Percentiles rank a stretch among this genome's conserved stretches.
phyloP scores from a whole-genome alignment of 805 yeast species.

The Saturnispora dispora region DNA sequence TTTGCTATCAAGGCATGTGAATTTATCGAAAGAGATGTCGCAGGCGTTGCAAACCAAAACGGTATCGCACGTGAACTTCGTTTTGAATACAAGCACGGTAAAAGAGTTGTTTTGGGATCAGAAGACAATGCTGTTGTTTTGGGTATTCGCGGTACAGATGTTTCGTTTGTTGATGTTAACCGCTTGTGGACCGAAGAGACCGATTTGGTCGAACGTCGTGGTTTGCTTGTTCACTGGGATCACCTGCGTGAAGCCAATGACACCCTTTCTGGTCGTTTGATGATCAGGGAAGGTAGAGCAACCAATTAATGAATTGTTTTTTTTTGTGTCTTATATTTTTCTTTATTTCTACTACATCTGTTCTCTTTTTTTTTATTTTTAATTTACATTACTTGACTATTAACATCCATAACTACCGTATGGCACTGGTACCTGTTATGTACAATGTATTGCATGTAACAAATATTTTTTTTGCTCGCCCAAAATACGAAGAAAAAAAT shows the following conservation, averaged over 20 bases:
- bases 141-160: constrained; percentile 60
- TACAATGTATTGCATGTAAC: too few relatives aligned
- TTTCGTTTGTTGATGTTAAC: constrained; percentile 48
- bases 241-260: constrained; percentile 50
- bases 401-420: background rate
- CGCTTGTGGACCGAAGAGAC: constrained; percentile 54
- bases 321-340: too few relatives aligned
- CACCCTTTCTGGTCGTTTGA: constrained; percentile 62
- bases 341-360: background rate
- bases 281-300: constrained; percentile 31
- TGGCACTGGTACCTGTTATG: background rate
- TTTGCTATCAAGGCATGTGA: constrained; percentile 85
- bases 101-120: constrained; percentile 28
- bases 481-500: too few relatives aligned
- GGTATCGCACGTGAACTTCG: constrained; percentile 33
- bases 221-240: constrained; percentile 61
- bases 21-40: constrained; percentile 57
- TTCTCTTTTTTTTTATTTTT: background rate
- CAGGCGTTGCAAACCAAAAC: constrained; percentile 16
- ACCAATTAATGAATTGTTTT: background rate
- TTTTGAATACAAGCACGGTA: constrained; percentile 42
- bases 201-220: constrained; percentile 54
- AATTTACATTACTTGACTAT: background rate
- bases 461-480: too few relatives aligned
- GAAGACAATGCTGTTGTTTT: constrained; percentile 51